phyloP scores from a whole-genome alignment of 208 protist species.

The Wallacemonas sp. region DNA sequence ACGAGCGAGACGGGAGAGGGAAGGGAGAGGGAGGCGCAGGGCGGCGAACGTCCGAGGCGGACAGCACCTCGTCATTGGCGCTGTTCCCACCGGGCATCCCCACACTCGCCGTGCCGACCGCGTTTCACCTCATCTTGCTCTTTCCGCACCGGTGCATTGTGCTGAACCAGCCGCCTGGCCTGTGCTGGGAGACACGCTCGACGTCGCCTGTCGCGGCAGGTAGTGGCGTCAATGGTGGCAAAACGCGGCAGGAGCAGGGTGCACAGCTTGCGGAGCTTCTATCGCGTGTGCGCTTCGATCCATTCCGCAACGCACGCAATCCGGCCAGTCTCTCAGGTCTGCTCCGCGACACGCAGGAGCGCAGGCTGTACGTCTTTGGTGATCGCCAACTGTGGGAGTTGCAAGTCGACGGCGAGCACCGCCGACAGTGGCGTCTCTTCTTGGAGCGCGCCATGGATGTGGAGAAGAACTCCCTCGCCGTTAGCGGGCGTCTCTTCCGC shows the following conservation, averaged over 20 bases:
- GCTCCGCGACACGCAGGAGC: constrained; percentile 45
- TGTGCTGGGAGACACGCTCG: constrained; percentile 43
- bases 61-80: neutral
- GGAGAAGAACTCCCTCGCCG: constrained; percentile 9
- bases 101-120: constrained; percentile 76
- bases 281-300: constrained; percentile 71
- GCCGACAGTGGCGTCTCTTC: constrained; percentile 78
- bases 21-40: no score
- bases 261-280: constrained; percentile 73
- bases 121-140: constrained; percentile 94
- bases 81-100: constrained; percentile 22
- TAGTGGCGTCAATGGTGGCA: neutral
- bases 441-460: constrained; percentile 60
- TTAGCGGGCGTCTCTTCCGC: constrained; percentile 60
- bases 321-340: constrained; percentile 30
- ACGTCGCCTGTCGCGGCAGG: neutral
- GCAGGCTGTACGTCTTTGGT: constrained; percentile 61
- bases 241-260: constrained; percentile 6
- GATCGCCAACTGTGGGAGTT: constrained; percentile 56
- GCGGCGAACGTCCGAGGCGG: neutral
- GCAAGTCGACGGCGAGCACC: constrained; percentile 57
- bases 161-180: constrained; percentile 77
- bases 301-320: constrained; percentile 40
- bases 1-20: no score
- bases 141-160: constrained; percentile 81